phyloP scores from a whole-genome alignment of 176 grass and related monocot species.

The Oryza brachyantha region DNA sequence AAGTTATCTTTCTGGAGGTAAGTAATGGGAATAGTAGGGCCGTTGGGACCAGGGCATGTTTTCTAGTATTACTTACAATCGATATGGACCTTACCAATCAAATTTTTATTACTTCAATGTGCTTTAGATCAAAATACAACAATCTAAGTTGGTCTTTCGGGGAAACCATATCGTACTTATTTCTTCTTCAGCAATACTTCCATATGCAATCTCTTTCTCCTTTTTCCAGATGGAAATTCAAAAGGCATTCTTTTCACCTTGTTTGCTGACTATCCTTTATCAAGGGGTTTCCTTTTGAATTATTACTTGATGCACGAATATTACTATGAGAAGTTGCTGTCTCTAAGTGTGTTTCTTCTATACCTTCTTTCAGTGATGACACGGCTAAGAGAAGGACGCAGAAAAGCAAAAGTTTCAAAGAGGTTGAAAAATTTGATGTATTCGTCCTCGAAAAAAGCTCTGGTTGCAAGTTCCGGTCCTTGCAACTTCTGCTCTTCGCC shows the following conservation, averaged over 20 bases:
- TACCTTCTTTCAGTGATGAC: slow-evolving; percentile 56
- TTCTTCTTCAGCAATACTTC: neutral
- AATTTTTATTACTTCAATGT: neutral
- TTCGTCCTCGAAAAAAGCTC: slow-evolving; percentile 63
- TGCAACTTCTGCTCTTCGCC: slow-evolving; percentile 72
- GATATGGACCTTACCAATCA: neutral
- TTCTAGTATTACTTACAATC: neutral
- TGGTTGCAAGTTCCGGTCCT: slow-evolving; percentile 71
- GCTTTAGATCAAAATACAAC: neutral
- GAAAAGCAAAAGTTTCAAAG: slow-evolving; percentile 78
- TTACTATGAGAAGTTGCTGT: neutral
- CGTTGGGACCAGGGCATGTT: neutral
- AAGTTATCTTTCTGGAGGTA: slow-evolving; percentile 12
- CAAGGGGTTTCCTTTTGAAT: neutral
- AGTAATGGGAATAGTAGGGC: neutral
- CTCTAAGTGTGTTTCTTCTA: slow-evolving; percentile 19
- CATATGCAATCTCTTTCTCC: neutral
- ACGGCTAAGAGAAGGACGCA: slow-evolving; percentile 63
- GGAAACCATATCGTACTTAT: neutral
- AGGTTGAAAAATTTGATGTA: slow-evolving; percentile 73
- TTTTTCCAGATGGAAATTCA: no score
- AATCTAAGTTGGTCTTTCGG: neutral
- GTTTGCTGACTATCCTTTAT: neutral
- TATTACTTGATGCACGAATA: slow-evolving; percentile 1
- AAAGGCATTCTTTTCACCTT: neutral